Evolutionary conservation across 305 asterid genomes (phyloP), one percentile per base, ranked within the genome.

Genomic region (Fraxinus nigra): DNA sequence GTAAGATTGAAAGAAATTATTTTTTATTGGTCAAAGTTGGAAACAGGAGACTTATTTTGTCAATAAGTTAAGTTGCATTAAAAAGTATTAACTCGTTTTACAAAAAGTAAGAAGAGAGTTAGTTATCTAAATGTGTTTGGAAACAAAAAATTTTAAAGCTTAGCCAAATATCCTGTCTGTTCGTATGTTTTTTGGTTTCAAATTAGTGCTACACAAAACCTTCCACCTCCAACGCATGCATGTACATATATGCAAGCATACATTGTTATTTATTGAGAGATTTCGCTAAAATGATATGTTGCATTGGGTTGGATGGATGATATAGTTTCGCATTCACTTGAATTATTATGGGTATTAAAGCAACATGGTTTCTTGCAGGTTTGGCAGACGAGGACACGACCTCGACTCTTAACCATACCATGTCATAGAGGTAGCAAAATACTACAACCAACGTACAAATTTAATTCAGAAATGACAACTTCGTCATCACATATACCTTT

Each of bases 341-440:
- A 46, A 46, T 46, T 46, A 46, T 11, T 43, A 43, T 43, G 7
- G 74, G 32, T 30, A 74, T 74, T 46, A 54, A 73, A 38, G 77
- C 35, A n/a, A 79, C 20, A 8, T 24, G 33, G 46, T 37, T 33
- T 7, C 22, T 35, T 87, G 75, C 90, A 96, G 98, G 91, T 94
- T 79, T 94, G 98, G 98, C 98, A 93, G 94, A 96, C 94, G 99
- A 93, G 99, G 79, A 94, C 98, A 0, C 98, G 98, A 34, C 97
- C 91, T 80, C 93, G 97, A 61, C 92, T 94, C 83, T 89, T 93
- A 43, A 94, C 98, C 46, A 88, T 96, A 72, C 95, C 98, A 1
- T 94, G 95, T 77, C 92, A 97, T 7, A 93, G 91, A 88, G 99
- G 99, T 77, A 92, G 96, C 90, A 93, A 89, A 89, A 92, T 96